These are phyloP conservation scores for Amanita pallidorosea DNA, from an alignment of 768 basidiomycete genomes.

Conservation along the genomic window DNA sequence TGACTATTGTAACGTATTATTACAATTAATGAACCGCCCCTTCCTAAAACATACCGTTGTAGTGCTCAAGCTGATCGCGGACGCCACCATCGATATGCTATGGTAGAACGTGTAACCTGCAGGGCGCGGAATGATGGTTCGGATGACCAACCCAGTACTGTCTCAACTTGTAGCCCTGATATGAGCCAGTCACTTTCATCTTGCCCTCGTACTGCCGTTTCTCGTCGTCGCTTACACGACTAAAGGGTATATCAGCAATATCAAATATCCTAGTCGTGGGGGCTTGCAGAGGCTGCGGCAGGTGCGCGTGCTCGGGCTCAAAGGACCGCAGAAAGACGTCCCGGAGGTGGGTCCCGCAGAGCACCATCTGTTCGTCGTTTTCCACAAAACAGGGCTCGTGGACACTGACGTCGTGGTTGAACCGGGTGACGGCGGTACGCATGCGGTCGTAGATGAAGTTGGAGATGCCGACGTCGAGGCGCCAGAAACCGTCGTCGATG, in stretches of 20 bases:
- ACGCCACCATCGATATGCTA: slow-evolving; percentile 57
- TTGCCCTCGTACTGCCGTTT: slow-evolving; percentile 27
- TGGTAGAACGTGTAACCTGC: not conserved
- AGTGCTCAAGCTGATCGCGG: slow-evolving; percentile 52
- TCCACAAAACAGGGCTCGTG: slow-evolving; percentile 22
- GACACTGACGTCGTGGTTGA: slow-evolving; percentile 41
- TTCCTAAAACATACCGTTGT: slow-evolving; percentile 35
- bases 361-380: slow-evolving; percentile 35
- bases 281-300: slow-evolving; percentile 24
- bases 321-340: slow-evolving; percentile 61
- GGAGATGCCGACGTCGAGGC: slow-evolving; percentile 61
- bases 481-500: slow-evolving; percentile 42
- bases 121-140: not conserved
- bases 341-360: slow-evolving; percentile 62
- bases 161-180: slow-evolving; percentile 45
- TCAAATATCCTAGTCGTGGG: slow-evolving; percentile 36
- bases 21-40: not conserved
- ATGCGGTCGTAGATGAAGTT: slow-evolving; percentile 61
- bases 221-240: slow-evolving; percentile 27
- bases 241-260: slow-evolving; percentile 36
- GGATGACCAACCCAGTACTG: slow-evolving; percentile 36
- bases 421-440: slow-evolving; percentile 46
- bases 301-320: slow-evolving; percentile 19
- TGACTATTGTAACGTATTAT: slow-evolving; percentile 23
- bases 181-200: slow-evolving; percentile 33